Conservation (phyloP, 208 protist genomes). For the Herpetomonas muscarum region DNA sequence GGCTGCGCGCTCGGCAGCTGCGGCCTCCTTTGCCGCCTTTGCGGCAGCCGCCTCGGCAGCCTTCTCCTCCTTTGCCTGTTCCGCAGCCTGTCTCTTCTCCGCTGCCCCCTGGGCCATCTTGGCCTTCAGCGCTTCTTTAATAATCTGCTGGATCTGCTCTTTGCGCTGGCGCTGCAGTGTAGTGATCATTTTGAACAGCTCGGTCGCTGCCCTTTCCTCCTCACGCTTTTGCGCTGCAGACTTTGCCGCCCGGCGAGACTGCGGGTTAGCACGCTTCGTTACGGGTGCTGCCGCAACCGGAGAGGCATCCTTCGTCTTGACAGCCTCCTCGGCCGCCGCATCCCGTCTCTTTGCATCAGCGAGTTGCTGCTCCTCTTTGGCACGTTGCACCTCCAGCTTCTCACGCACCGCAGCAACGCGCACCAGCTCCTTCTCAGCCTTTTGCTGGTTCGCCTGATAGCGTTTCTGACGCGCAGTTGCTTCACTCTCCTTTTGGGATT, state of each 20-base stretch:
- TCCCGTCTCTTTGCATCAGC: not conserved
- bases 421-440: conserved; percentile 16
- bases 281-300: not conserved
- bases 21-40: not conserved
- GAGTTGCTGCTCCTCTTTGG: not conserved
- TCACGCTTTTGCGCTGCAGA: not conserved
- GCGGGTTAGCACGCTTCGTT: not conserved
- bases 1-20: not conserved
- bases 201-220: conserved; percentile 7
- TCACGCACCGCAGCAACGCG: conserved; percentile 6
- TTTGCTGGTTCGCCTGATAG: conserved; percentile 22
- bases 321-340: too few relatives aligned
- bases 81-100: conserved; percentile 1
- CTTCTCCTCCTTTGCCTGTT: conserved; percentile 10
- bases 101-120: not conserved
- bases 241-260: too few relatives aligned
- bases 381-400: not conserved
- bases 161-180: conserved; percentile 7
- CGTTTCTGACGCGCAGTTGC: conserved; percentile 3
- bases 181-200: conserved; percentile 15
- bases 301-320: too few relatives aligned
- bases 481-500: conserved; percentile 1
- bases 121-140: conserved; percentile 1
- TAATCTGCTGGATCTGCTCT: conserved; percentile 9
- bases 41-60: not conserved